Evolutionary conservation across 305 asterid genomes (phyloP).

Genomic region (Striga hermonthica): DNA sequence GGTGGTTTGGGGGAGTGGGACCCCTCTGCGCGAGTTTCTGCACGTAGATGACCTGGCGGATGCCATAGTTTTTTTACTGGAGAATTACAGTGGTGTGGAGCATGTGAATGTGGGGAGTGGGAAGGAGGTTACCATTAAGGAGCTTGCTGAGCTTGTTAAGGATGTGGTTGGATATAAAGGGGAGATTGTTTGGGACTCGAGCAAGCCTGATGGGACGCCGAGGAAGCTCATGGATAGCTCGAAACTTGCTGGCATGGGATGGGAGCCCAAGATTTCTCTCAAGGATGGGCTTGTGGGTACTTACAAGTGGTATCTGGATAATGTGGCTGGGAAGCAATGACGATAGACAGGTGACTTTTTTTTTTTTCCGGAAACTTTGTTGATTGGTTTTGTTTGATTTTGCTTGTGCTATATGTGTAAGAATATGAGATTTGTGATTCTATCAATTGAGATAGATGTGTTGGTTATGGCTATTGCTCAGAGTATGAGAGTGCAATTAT

Average conservation of each 20-base stretch:
- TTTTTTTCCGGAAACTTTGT: slow-evolving; percentile 8
- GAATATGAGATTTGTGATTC: background rate
- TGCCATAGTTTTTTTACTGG: slow-evolving; percentile 68
- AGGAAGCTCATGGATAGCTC: slow-evolving; percentile 96
- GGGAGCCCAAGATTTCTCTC: slow-evolving; percentile 78
- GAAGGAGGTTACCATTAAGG: slow-evolving; percentile 80
- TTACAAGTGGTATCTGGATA: slow-evolving; percentile 82
- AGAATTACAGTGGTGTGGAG: slow-evolving; percentile 67
- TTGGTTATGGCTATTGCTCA: background rate
- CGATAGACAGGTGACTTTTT: slow-evolving; percentile 29
- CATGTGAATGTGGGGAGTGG: slow-evolving; percentile 97
- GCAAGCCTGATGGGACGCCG: slow-evolving; percentile 91
- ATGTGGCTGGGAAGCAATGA: slow-evolving; percentile 45
- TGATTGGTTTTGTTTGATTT: background rate
- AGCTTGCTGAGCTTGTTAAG: slow-evolving; percentile 80
- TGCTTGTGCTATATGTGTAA: slow-evolving; percentile 4
- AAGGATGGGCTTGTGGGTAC: slow-evolving; percentile 77
- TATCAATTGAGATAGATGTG: background rate
- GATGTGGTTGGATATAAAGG: slow-evolving; percentile 85
- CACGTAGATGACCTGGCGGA: slow-evolving; percentile 93
- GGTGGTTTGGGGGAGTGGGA: slow-evolving; percentile 95
- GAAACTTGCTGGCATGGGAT: slow-evolving; percentile 66
- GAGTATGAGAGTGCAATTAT: background rate
- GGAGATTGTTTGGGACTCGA: slow-evolving; percentile 77
- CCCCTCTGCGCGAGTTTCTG: slow-evolving; percentile 79